A percentile compares a stretch with the other conserved stretches of the same genome.
phyloP scores from a whole-genome alignment of 192 early-diverging fungal genomes.

The Pecoramyces ruminantium region DNA sequence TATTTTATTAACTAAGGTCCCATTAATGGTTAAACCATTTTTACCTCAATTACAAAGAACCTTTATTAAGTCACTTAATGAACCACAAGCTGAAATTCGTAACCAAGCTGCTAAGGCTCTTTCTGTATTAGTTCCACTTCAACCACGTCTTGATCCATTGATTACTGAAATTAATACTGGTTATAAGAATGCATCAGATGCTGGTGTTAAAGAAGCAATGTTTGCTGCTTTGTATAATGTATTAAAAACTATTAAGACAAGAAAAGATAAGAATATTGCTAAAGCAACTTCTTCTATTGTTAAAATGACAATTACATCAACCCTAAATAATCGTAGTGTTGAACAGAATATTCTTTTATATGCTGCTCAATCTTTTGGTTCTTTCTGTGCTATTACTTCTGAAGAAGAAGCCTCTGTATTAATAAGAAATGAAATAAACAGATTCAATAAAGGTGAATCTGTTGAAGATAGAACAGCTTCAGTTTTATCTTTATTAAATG shows the following conservation, averaged over 20 bases:
- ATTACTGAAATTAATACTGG: constrained; percentile 54
- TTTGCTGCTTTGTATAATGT: constrained; percentile 57
- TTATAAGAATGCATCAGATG: constrained; percentile 35
- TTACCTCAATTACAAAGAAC: constrained; percentile 95
- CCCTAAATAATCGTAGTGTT: neutral
- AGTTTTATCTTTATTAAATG: neutral
- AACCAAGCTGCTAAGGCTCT: constrained; percentile 65
- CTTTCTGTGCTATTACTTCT: neutral
- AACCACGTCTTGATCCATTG: constrained; percentile 61
- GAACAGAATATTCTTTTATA: neutral
- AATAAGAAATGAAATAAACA: neutral
- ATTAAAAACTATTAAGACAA: constrained; percentile 30
- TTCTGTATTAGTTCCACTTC: constrained; percentile 47
- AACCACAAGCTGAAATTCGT: constrained; percentile 52
- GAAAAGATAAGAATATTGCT: constrained; percentile 36
- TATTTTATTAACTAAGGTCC: constrained; percentile 62
- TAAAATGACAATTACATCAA: constrained; percentile 17
- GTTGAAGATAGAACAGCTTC: neutral
- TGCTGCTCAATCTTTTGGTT: neutral
- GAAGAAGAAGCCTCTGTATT: neutral
- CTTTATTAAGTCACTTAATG: constrained; percentile 76
- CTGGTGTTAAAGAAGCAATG: constrained; percentile 45
- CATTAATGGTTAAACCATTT: constrained; percentile 84
- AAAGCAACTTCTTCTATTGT: constrained; percentile 6
- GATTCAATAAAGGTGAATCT: neutral